phyloP scores from a whole-genome alignment of 2,329 filamentous ascomycete genomes.

The Colletotrichum filicis region DNA sequence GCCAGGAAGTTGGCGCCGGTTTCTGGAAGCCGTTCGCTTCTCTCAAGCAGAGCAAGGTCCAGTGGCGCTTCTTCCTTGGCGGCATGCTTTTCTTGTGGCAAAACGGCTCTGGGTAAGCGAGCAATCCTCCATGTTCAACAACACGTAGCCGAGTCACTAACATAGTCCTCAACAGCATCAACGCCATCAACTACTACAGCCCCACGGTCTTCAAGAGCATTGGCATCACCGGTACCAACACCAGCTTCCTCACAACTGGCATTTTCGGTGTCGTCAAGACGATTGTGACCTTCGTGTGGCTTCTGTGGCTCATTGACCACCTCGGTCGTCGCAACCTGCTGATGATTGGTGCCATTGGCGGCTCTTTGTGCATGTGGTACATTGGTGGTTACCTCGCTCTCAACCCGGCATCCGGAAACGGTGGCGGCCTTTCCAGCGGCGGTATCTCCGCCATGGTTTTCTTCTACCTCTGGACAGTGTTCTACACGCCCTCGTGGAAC shows the following conservation, averaged over 20 bases:
- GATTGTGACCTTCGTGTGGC: constrained; percentile 73
- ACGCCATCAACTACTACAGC: constrained; percentile 81
- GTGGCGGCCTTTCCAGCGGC: constrained; percentile 48
- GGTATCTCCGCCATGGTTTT: constrained; percentile 73
- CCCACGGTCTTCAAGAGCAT: constrained; percentile 73
- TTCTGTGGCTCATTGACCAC: constrained; percentile 75
- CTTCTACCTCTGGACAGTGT: constrained; percentile 78
- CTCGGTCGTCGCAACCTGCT: constrained; percentile 67
- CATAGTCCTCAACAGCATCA: constrained; percentile 65
- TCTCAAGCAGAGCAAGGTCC: constrained; percentile 65
- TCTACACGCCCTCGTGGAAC: constrained; percentile 78
- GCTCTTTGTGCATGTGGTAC: constrained; percentile 70
- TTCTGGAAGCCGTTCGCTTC: constrained; percentile 80
- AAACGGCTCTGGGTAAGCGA: constrained; percentile 64
- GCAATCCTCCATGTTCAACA: not conserved
- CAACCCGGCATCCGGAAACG: constrained; percentile 41
- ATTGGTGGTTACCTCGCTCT: constrained; percentile 67
- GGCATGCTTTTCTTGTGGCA: constrained; percentile 82
- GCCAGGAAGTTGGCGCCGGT: constrained; percentile 71
- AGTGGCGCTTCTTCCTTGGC: constrained; percentile 79
- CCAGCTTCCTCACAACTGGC: constrained; percentile 70
- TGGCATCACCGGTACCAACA: constrained; percentile 57
- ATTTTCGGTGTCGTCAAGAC: constrained; percentile 84
- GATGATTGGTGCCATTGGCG: constrained; percentile 68
- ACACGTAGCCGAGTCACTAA: not conserved